Conservation (phyloP, 495 filamentous ascomycete species). For the Sphaerosporella brunnea region DNA sequence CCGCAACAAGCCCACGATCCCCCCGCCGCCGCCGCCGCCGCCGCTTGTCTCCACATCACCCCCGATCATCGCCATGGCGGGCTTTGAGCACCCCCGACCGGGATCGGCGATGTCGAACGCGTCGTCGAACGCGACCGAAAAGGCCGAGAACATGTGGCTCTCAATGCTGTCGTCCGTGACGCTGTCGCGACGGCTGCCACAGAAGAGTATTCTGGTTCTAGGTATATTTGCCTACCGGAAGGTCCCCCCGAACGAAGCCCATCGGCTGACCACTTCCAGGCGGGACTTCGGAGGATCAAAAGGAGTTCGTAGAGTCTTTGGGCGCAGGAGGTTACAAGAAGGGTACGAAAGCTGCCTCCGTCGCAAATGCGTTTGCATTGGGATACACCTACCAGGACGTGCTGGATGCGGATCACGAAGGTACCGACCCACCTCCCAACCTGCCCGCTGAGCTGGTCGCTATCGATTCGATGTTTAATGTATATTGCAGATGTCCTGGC, state of each 20-base stretch:
- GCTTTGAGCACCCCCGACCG: slow-evolving; percentile 28
- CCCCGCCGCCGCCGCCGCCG: not conserved
- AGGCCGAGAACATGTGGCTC: slow-evolving; percentile 84
- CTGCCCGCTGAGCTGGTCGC: not conserved
- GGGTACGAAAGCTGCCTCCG: slow-evolving; percentile 48
- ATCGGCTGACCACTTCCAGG: no score
- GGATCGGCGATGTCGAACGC: slow-evolving; percentile 20
- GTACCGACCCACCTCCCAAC: slow-evolving; percentile 30
- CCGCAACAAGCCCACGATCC: not conserved
- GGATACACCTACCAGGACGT: slow-evolving; percentile 95
- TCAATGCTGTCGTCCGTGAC: slow-evolving; percentile 82
- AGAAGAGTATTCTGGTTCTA: slow-evolving; percentile 78
- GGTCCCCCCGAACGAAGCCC: slow-evolving; percentile 16
- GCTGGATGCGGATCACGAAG: slow-evolving; percentile 85
- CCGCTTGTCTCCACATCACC: no score
- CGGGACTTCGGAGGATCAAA: slow-evolving; percentile 72
- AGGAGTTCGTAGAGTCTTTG: slow-evolving; percentile 72
- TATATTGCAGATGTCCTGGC: slow-evolving; percentile 57
- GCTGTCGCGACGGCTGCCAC: slow-evolving; percentile 73
- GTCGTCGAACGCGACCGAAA: slow-evolving; percentile 45
- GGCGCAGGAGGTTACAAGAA: slow-evolving; percentile 34
- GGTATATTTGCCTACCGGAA: slow-evolving; percentile 35
- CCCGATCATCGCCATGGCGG: slow-evolving; percentile 2
- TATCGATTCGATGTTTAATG: not conserved
- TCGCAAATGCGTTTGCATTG: slow-evolving; percentile 83